phyloP scores from a whole-genome alignment of 2,329 filamentous ascomycete species.

The Penicillium sp. region DNA sequence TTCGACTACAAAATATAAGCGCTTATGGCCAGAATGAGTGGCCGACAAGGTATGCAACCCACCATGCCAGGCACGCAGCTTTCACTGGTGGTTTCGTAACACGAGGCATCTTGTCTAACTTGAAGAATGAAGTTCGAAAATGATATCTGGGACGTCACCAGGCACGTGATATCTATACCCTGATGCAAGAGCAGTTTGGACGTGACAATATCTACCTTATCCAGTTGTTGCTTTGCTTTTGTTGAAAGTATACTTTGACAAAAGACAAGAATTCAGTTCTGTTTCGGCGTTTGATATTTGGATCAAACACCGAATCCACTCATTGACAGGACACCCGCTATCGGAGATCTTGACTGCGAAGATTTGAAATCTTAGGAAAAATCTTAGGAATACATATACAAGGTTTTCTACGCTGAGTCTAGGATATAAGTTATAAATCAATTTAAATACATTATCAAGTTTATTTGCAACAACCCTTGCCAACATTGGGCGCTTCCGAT shows the following conservation, averaged over 20 bases:
- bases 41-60: not conserved
- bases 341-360: not conserved
- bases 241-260: not conserved
- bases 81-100: not conserved
- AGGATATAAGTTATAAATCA: not conserved
- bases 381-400: not conserved
- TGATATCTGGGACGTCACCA: not conserved
- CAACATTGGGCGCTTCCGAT: slow-evolving; percentile 6
- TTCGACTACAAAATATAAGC: slow-evolving; percentile 13
- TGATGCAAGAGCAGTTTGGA: not conserved
- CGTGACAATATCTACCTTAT: not conserved
- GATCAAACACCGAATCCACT: not conserved
- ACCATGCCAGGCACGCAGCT: slow-evolving; percentile 1
- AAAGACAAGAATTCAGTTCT: not conserved
- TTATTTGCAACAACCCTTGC: slow-evolving; percentile 13
- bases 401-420: not conserved
- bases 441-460: not conserved
- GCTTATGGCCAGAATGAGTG: not conserved
- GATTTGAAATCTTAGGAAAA: no score
- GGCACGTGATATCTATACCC: slow-evolving; percentile 4
- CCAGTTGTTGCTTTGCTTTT: not conserved
- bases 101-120: not conserved
- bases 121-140: not conserved
- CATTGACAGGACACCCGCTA: not conserved
- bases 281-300: not conserved